These are phyloP conservation scores for Miamiensis avidus DNA, from an alignment of 169 alveolate species.

Conservation along the genomic window DNA sequence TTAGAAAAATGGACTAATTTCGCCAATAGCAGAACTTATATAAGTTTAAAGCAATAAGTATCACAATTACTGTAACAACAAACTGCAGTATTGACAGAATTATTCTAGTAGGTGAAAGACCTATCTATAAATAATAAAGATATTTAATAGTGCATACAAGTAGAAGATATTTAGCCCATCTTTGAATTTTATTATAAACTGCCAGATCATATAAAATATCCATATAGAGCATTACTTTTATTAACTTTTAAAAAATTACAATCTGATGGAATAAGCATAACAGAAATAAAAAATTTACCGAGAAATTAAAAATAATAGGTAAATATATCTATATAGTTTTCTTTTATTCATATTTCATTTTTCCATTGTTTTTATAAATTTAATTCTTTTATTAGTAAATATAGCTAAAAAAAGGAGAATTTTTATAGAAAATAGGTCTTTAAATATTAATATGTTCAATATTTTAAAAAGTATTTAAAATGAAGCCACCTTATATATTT, in stretches of 20 bases:
- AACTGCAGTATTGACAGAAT: not conserved
- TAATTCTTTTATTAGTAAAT: too few species aligned
- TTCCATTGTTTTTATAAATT: not conserved
- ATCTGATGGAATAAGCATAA: not conserved
- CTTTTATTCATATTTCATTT: not conserved
- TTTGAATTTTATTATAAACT: not conserved
- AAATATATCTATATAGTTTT: not conserved
- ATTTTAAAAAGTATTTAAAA: not conserved
- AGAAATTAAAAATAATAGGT: too few species aligned
- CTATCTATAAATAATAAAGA: too few species aligned
- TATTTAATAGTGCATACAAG: not conserved
- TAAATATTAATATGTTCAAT: too few species aligned
- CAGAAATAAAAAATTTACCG: not conserved
- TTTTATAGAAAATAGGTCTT: not conserved
- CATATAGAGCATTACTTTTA: not conserved
- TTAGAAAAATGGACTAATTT: not conserved
- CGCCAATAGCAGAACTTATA: not conserved
- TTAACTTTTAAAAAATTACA: not conserved
- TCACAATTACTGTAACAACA: too few species aligned
- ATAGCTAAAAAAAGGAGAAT: not conserved
- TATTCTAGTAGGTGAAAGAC: not conserved
- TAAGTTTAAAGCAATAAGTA: too few species aligned
- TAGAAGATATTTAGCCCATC: not conserved
- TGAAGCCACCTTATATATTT: not conserved
- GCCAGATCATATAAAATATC: not conserved